Percentiles rank a stretch among this genome's conserved stretches.
Conservation (phyloP, 768 basidiomycete species). For the Trametes coccinea region DNA sequence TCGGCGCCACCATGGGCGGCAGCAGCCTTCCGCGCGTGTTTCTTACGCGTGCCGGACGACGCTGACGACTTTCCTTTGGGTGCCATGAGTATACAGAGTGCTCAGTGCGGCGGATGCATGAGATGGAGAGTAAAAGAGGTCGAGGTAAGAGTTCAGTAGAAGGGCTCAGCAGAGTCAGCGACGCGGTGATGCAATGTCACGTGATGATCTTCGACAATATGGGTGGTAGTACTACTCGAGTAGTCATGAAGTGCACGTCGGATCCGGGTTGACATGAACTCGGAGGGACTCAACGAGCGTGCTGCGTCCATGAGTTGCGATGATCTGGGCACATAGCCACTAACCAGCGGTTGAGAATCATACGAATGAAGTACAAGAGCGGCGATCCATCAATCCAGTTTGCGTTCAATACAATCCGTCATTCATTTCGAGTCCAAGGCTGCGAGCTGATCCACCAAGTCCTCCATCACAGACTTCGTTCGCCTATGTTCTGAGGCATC, state of each 20-base stretch:
- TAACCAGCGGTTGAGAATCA: too few species aligned
- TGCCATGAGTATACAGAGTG: conserved; percentile 1
- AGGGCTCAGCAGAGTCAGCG: not conserved
- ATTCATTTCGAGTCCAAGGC: conserved; percentile 48
- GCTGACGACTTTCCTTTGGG: conserved; percentile 74
- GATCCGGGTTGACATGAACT: too few species aligned
- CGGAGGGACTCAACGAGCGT: too few species aligned
- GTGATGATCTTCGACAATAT: not conserved
- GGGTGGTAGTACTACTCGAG: too few species aligned
- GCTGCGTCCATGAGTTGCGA: too few species aligned
- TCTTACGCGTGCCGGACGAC: conserved; percentile 85
- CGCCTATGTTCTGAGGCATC: conserved; percentile 13
- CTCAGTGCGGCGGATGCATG: not conserved
- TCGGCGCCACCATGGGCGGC: conserved; percentile 36
- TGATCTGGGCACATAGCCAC: too few species aligned
- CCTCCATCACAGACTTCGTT: conserved; percentile 69
- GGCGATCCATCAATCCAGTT: too few species aligned
- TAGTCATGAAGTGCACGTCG: too few species aligned
- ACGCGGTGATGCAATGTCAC: not conserved
- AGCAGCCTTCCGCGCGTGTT: conserved; percentile 78
- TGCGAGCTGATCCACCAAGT: conserved; percentile 79
- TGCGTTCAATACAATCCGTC: not conserved
- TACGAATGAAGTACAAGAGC: too few species aligned
- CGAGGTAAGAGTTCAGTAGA: not conserved
- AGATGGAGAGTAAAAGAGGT: not conserved